phyloP scores from a whole-genome alignment of 768 basidiomycete genomes.

The Lyophyllum decastes region DNA sequence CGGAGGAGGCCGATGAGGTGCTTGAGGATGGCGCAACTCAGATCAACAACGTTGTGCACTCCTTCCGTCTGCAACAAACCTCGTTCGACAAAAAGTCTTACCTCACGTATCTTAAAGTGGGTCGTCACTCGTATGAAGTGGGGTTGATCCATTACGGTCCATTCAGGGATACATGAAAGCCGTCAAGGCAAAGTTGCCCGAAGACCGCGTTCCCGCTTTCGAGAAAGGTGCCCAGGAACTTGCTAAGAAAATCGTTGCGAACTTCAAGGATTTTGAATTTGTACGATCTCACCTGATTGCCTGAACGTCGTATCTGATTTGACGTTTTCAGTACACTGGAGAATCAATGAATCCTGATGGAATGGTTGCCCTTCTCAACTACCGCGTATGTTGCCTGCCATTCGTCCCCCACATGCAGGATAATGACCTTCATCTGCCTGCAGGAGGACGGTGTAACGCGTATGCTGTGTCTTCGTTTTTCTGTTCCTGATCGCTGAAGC shows the following conservation, averaged over 20 bases:
- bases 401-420: background rate
- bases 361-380: slow-evolving; percentile 94
- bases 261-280: slow-evolving; percentile 95
- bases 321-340: slow-evolving; percentile 58
- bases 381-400: slow-evolving; percentile 57
- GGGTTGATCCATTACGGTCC: background rate
- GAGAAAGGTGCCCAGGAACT: slow-evolving; percentile 77
- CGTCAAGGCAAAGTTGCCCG: slow-evolving; percentile 66
- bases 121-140: slow-evolving; percentile 5
- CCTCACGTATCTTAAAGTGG: slow-evolving; percentile 79
- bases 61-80: slow-evolving; percentile 85
- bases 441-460: slow-evolving; percentile 83
- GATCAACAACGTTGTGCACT: slow-evolving; percentile 91
- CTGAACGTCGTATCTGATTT: background rate
- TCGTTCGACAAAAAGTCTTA: slow-evolving; percentile 91
- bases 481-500: background rate
- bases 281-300: slow-evolving; percentile 40
- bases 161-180: slow-evolving; percentile 94
- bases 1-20: slow-evolving; percentile 81
- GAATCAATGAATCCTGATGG: slow-evolving; percentile 85
- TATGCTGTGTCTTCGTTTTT: slow-evolving; percentile 37
- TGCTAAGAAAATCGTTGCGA: slow-evolving; percentile 87
- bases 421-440: slow-evolving; percentile 10
- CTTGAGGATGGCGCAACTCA: slow-evolving; percentile 74
- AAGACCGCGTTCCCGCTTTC: slow-evolving; percentile 69